Base-by-base conservation (phyloP, 1,284 basidiomycete species). In the Neolentinus lepideus region DNA sequence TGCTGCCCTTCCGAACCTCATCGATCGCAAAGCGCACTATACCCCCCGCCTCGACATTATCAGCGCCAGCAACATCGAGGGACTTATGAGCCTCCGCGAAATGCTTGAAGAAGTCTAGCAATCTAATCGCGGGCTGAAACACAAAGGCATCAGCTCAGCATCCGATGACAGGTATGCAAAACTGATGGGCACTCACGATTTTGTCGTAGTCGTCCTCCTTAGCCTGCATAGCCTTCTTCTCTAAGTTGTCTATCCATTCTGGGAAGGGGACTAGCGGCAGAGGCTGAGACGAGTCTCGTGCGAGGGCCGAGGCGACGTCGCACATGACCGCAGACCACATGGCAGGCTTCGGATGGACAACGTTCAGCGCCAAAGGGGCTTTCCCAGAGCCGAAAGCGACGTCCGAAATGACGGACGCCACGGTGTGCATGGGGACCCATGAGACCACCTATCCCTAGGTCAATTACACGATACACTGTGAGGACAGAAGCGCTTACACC, bases 401-500 rank as follows among this genome's bases (percentile, higher is more conserved):
- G 51, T 62, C 61, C 8, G 53, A 11, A 3, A 61, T 35, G 16
- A 57, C 54, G 11, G n/a, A 38, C 1, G 56, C 56, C 4, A 61
- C 56, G 2, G 57, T 54, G 53, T 61, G 56, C 38, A 57, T 54
- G 21, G 58, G 56, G 8, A 62, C 51, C 60, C 60, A 62, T 12
- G 46, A 46, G 10, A 59, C 54, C 14, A 25, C 45, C 60, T 61
- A 21, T 21, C 38, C 38, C 6, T 8, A 4, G 38, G 16, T 43
- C 16, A 43, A n/a, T 16, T 6, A 16, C 8, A 16, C 9, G 38
- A 3, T 43, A n/a, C 38, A 43, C 8, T 16, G 16, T 16, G 19
- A 3, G 6, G 12, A 16, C 6, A 43, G 38, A 21, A 16, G 3
- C 38, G 21, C 51, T 16, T 29, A 71, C 67, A 31, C 69, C 66